Evolutionary conservation across 768 basidiomycete species (phyloP).

Genomic region (Boletales sp.): DNA sequence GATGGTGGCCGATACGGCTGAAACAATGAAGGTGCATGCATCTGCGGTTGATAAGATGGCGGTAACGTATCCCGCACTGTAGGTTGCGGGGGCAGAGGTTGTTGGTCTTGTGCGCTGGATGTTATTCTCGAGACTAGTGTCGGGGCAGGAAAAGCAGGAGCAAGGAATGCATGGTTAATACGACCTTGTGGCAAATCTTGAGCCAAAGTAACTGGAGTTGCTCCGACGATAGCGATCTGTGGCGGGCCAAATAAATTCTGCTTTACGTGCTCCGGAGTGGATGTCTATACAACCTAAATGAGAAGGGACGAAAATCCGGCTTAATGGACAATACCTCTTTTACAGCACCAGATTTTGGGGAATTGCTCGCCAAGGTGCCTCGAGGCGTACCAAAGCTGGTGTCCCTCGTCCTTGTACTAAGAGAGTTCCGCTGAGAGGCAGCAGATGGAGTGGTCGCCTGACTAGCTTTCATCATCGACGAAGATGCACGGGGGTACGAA

Average conservation of each 20-base stretch:
- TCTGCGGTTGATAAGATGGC: slow-evolving; percentile 14
- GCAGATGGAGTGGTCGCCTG: slow-evolving; percentile 19
- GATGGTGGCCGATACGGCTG: slow-evolving; percentile 22
- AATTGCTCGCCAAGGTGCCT: slow-evolving; percentile 17
- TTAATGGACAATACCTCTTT: slow-evolving; percentile 24
- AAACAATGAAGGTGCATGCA: slow-evolving; percentile 23
- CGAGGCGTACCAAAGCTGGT: slow-evolving; percentile 18
- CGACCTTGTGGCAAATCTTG: slow-evolving; percentile 22
- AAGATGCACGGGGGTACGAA: slow-evolving; percentile 21
- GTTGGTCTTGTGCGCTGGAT: slow-evolving; percentile 23
- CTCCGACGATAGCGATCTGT: slow-evolving; percentile 30
- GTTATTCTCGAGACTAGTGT: slow-evolving; percentile 20
- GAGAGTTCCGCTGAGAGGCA: slow-evolving; percentile 26
- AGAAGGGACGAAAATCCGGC: slow-evolving; percentile 2
- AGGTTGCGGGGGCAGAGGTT: slow-evolving; percentile 10
- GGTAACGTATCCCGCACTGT: slow-evolving; percentile 6
- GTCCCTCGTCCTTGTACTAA: slow-evolving; percentile 14
- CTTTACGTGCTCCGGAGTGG: slow-evolving; percentile 18
- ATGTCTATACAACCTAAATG: slow-evolving; percentile 12
- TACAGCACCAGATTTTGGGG: slow-evolving; percentile 17
- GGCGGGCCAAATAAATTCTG: slow-evolving; percentile 19
- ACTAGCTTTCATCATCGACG: slow-evolving; percentile 27
- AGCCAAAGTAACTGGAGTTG: slow-evolving; percentile 20
- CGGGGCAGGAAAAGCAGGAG: slow-evolving; percentile 27
- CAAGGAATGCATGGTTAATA: slow-evolving; percentile 24